Percentiles rank a stretch among this genome's conserved stretches.
These are phyloP conservation scores for Chaetomiaceae sp. DNA, from an alignment of 2,329 filamentous ascomycete species.

Conservation along the genomic window DNA sequence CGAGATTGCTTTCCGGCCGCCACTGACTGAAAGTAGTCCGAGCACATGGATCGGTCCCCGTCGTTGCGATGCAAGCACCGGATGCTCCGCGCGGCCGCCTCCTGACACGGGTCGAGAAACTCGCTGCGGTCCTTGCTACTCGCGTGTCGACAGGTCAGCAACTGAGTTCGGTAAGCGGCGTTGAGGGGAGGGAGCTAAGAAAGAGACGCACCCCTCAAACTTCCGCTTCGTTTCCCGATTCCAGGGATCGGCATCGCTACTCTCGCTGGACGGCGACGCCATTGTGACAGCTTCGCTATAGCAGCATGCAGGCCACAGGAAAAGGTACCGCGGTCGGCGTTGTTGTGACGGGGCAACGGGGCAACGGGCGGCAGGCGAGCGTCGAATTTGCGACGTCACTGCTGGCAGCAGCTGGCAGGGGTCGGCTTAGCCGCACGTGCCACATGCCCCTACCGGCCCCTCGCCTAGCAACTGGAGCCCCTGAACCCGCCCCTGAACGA, in stretches of 20 bases:
- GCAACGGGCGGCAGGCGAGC: too few relatives aligned
- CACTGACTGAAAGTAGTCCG: conserved; percentile 88
- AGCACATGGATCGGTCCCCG: conserved; percentile 82
- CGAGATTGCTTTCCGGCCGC: background rate
- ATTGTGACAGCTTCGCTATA: conserved; percentile 6
- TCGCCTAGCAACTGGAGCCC: too few relatives aligned
- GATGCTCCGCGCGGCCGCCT: conserved; percentile 78
- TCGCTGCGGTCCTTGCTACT: conserved; percentile 79
- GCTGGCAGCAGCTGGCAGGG: too few relatives aligned
- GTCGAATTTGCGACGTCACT: background rate
- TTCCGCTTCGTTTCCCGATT: conserved; percentile 54
- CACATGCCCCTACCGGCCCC: too few relatives aligned
- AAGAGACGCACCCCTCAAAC: conserved; percentile 52
- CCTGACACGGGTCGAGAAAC: conserved; percentile 93
- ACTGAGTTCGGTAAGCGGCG: background rate
- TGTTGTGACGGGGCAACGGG: too few relatives aligned
- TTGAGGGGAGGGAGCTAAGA: background rate
- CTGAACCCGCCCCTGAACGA: too few relatives aligned
- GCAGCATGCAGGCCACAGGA: background rate
- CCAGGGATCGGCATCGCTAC: conserved; percentile 42
- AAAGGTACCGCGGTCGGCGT: background rate
- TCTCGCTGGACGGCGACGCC: conserved; percentile 12
- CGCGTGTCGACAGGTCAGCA: conserved; percentile 12
- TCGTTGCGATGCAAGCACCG: conserved; percentile 83
- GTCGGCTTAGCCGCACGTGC: too few relatives aligned